These are phyloP conservation scores for Pichia manshurica DNA, from an alignment of 805 yeast genomes.

Conservation along the genomic window DNA sequence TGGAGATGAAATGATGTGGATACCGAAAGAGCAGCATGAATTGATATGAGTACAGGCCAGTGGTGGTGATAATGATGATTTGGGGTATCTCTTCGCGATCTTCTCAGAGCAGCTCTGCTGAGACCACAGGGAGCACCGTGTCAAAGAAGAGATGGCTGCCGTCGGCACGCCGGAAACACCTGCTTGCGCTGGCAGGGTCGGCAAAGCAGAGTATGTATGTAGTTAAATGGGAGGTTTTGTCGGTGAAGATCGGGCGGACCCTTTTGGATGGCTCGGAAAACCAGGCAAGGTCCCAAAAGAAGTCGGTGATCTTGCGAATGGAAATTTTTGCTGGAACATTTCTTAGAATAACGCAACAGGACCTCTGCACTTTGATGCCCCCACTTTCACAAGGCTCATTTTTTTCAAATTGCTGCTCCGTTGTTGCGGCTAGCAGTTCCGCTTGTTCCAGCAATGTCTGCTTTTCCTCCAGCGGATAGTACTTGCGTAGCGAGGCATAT, in stretches of 20 bases:
- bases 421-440: too few relatives aligned
- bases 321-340: constrained; percentile 44
- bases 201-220: constrained; percentile 41
- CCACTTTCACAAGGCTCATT: too few relatives aligned
- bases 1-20: too few relatives aligned
- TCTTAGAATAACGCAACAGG: constrained; percentile 33
- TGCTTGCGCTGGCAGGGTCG: constrained; percentile 38
- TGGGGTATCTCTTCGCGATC: too few relatives aligned
- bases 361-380: constrained; percentile 8
- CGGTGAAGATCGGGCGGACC: constrained; percentile 13
- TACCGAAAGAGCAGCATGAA: too few relatives aligned
- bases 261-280: constrained; percentile 23
- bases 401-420: too few relatives aligned
- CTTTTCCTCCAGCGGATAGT: too few relatives aligned
- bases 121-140: constrained; percentile 23
- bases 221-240: constrained; percentile 12
- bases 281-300: constrained; percentile 48
- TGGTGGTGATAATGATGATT: too few relatives aligned
- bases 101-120: constrained; percentile 30
- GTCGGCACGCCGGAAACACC: constrained; percentile 49
- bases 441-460: too few relatives aligned
- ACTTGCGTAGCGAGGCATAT: too few relatives aligned
- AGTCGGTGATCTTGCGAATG: constrained; percentile 29
- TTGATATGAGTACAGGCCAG: too few relatives aligned
- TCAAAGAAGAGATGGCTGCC: constrained; percentile 35